These are phyloP conservation scores for Podila epicladia DNA, from an alignment of 192 early-diverging fungal species.

Conservation along the genomic window DNA sequence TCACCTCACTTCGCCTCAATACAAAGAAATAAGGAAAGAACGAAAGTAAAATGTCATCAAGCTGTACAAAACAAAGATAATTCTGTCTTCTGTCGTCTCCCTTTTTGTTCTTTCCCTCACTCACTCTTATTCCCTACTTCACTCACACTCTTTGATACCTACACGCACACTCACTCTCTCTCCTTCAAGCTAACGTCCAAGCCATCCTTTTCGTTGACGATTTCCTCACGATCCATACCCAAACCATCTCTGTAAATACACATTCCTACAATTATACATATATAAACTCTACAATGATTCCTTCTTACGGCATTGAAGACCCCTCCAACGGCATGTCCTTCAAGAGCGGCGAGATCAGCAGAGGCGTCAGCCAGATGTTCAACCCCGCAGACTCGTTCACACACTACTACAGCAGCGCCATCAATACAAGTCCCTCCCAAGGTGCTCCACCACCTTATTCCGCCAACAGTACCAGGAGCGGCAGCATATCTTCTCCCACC, in stretches of 20 bases:
- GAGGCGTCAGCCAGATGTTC: constrained; percentile 1
- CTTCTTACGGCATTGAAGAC: background rate
- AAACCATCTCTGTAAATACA: too few relatives aligned
- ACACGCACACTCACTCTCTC: background rate
- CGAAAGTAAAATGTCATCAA: too few relatives aligned
- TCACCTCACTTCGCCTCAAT: too few relatives aligned
- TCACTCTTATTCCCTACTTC: background rate
- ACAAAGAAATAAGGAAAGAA: too few relatives aligned
- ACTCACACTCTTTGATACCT: background rate
- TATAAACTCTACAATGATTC: background rate
- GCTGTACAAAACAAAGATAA: too few relatives aligned
- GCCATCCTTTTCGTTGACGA: background rate
- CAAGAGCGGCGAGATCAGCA: constrained; percentile 8
- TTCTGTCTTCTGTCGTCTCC: background rate
- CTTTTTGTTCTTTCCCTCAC: background rate
- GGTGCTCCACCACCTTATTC: background rate
- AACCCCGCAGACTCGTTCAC: constrained; percentile 4
- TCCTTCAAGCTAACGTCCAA: background rate
- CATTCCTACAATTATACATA: background rate
- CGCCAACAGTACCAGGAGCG: constrained; percentile 11
- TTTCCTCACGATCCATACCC: background rate
- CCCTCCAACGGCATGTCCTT: constrained; percentile 8
- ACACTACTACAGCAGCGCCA: constrained; percentile 31
- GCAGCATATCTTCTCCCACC: constrained; percentile 16
- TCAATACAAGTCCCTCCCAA: constrained; percentile 10